phyloP scores from a whole-genome alignment of 2,329 filamentous ascomycete species.

The Parastagonospora avenae region DNA sequence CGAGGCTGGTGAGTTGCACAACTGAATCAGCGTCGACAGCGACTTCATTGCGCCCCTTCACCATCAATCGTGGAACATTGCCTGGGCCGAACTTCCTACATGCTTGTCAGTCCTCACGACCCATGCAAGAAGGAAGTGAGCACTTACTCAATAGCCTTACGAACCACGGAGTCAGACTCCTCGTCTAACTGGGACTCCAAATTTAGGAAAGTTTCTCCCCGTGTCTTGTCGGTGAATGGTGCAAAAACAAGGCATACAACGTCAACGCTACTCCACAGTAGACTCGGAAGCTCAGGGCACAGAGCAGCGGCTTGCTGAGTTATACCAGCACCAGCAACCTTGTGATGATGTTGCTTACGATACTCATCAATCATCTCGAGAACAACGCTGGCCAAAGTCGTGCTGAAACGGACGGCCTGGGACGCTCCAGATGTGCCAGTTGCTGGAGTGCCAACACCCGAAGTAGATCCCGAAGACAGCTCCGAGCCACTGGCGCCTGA shows the following conservation, averaged over 20 bases:
- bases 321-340: constrained; percentile 77
- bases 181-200: constrained; percentile 67
- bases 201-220: not conserved
- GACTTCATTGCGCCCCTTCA: constrained; percentile 71
- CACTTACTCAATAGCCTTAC: constrained; percentile 62
- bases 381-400: constrained; percentile 62
- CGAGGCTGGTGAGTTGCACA: constrained; percentile 62
- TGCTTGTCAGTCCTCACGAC: not conserved
- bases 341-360: constrained; percentile 69
- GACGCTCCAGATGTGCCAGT: constrained; percentile 10
- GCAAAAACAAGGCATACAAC: constrained; percentile 71
- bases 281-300: constrained; percentile 69
- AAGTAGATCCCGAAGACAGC: constrained; percentile 10
- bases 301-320: constrained; percentile 63
- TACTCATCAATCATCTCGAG: constrained; percentile 64
- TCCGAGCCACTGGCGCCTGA: not conserved
- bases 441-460: constrained; percentile 16
- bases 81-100: constrained; percentile 68
- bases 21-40: constrained; percentile 71
- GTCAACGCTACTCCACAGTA: constrained; percentile 77
- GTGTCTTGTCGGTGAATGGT: constrained; percentile 12
- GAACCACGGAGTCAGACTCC: constrained; percentile 79
- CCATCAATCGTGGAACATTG: constrained; percentile 67
- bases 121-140: not conserved
- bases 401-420: constrained; percentile 10